A percentile compares a stretch with the other conserved stretches of the same genome.
These are phyloP conservation scores for Leptodontidium sp. DNA, from an alignment of 2,329 filamentous ascomycete species.

Conservation along the genomic window DNA sequence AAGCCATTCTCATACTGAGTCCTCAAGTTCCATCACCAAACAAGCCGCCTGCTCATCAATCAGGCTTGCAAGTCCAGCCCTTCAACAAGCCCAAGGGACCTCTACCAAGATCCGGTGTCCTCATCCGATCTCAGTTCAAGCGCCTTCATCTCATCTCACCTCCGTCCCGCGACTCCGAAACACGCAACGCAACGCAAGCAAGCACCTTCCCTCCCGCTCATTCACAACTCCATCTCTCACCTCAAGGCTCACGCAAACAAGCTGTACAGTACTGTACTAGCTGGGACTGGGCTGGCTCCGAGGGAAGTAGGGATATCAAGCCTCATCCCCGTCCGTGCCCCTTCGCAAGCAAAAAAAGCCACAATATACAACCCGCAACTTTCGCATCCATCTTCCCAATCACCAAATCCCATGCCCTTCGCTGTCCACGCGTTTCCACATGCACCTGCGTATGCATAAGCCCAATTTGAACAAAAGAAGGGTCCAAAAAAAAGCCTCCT, in stretches of 20 bases:
- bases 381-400: slow-evolving; percentile 9
- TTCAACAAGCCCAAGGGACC: not conserved
- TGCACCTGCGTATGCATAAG: too few species aligned
- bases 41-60: too few species aligned
- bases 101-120: not conserved
- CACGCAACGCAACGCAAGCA: not conserved
- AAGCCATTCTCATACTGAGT: too few species aligned
- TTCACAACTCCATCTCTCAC: not conserved
- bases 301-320: not conserved
- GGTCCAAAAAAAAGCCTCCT: not conserved
- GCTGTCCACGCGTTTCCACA: not conserved
- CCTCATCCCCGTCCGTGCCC: slow-evolving; percentile 17
- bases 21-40: too few species aligned
- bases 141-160: slow-evolving; percentile 6
- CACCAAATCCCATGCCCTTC: not conserved
- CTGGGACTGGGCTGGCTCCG: too few species aligned
- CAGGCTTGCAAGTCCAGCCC: not conserved
- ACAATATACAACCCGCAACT: slow-evolving; percentile 12
- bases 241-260: too few species aligned
- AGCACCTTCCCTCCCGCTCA: not conserved
- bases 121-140: not conserved
- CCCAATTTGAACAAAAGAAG: not conserved
- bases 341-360: not conserved
- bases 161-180: slow-evolving; percentile 6
- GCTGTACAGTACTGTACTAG: too few species aligned